A percentile compares a stretch with the other conserved stretches of the same genome.
These are phyloP conservation scores for Hibiscus mutabilis DNA, from an alignment of 345 rosid genomes.

Conservation along the genomic window DNA sequence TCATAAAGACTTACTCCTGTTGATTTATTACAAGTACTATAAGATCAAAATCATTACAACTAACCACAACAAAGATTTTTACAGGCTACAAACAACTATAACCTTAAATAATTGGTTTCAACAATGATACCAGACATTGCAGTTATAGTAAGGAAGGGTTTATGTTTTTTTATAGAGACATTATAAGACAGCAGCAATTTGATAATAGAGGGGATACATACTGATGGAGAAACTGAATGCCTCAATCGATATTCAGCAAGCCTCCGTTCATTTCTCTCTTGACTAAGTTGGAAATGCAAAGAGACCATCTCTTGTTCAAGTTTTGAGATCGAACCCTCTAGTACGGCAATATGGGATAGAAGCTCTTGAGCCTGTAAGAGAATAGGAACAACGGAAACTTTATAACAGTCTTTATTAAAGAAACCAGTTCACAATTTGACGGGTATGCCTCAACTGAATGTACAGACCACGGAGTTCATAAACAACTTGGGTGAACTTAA, in stretches of 20 bases:
- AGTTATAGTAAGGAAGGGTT: not conserved
- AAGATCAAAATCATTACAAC: not conserved
- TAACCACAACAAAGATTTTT: not conserved
- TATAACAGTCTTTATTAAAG: slow-evolving; percentile 10
- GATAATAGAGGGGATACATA: slow-evolving; percentile 26
- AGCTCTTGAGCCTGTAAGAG: slow-evolving; percentile 62
- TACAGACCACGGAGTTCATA: not conserved
- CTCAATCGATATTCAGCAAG: slow-evolving; percentile 71
- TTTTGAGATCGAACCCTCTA: slow-evolving; percentile 62
- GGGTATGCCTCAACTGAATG: not conserved
- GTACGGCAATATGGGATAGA: slow-evolving; percentile 48
- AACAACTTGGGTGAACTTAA: not conserved
- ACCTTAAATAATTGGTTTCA: not conserved
- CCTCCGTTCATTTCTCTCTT: slow-evolving; percentile 80
- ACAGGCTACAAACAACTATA: not conserved
- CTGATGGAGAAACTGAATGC: slow-evolving; percentile 47
- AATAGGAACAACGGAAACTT: not conserved
- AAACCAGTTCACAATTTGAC: not conserved
- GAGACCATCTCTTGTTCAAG: slow-evolving; percentile 80
- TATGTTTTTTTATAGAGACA: slow-evolving; percentile 4
- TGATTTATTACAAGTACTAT: not conserved
- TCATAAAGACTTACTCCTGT: not conserved
- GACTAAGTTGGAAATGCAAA: slow-evolving; percentile 86
- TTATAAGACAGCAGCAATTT: slow-evolving; percentile 21
- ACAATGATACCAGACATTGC: not conserved